Conservation (phyloP, 257 asterid genomes). For the Leonotis leonurus region DNA sequence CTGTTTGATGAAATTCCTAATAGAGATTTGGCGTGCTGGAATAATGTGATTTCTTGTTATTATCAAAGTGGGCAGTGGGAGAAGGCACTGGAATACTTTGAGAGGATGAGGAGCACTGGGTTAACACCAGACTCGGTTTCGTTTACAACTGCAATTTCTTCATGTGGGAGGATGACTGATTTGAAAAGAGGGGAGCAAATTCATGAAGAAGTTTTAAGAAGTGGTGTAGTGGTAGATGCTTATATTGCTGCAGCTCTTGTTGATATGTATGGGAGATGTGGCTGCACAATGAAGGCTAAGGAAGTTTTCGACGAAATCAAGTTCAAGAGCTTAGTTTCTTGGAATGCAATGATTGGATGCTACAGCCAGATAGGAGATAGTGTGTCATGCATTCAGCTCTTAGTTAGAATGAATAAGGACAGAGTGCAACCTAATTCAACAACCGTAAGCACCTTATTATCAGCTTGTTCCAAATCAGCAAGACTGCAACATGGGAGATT, state of each 20-base stretch:
- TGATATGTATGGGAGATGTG: conserved; percentile 84
- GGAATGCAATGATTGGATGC: conserved; percentile 75
- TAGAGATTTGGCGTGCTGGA: conserved; percentile 69
- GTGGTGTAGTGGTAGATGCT: conserved; percentile 39
- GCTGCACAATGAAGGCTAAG: conserved; percentile 46
- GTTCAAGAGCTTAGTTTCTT: conserved; percentile 57
- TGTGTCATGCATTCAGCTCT: conserved; percentile 42
- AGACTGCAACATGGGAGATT: conserved; percentile 48
- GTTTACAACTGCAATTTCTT: conserved; percentile 59
- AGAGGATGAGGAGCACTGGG: conserved; percentile 49
- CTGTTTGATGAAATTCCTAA: conserved; percentile 76
- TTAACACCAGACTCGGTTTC: conserved; percentile 57
- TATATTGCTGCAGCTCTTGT: conserved; percentile 64
- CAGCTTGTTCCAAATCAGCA: conserved; percentile 62
- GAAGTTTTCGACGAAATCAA: conserved; percentile 47
- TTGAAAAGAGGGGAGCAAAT: conserved; percentile 49
- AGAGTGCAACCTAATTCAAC: conserved; percentile 40
- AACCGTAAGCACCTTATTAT: conserved; percentile 51
- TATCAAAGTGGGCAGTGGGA: conserved; percentile 62
- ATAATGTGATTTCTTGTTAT: conserved; percentile 59
- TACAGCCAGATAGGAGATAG: conserved; percentile 60
- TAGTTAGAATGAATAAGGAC: conserved; percentile 40
- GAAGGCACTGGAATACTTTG: conserved; percentile 57
- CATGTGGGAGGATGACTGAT: conserved; percentile 57
- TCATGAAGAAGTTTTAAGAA: conserved; percentile 41